A percentile compares a stretch with the other conserved stretches of the same genome.
These are phyloP conservation scores for Boletus reticuloceps DNA, from an alignment of 768 basidiomycete species.

Conservation along the genomic window DNA sequence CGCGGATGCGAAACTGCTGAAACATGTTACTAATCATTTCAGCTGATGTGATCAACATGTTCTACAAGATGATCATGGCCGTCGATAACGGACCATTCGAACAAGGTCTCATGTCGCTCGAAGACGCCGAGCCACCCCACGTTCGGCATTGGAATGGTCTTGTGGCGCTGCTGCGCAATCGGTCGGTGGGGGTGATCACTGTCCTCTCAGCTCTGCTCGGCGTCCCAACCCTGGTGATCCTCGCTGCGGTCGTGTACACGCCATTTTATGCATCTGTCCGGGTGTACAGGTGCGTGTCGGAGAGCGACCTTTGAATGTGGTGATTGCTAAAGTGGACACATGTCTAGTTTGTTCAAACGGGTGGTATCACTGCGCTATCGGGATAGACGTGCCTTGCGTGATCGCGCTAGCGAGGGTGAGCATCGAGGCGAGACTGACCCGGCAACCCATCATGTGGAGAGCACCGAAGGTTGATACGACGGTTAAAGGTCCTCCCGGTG, in stretches of 20 bases:
- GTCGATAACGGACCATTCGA: conserved; percentile 16
- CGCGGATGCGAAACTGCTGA: not conserved
- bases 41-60: conserved; percentile 15
- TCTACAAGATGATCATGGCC: conserved; percentile 20
- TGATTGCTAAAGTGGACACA: not conserved
- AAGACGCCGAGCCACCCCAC: conserved; percentile 16
- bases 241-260: conserved; percentile 1
- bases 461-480: too few species aligned
- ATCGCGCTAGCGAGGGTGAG: too few species aligned
- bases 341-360: too few species aligned
- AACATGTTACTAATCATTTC: not conserved
- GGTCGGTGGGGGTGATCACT: not conserved
- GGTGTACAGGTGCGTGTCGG: conserved; percentile 9
- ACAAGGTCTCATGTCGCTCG: conserved; percentile 17
- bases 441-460: too few species aligned
- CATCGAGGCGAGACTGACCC: too few species aligned
- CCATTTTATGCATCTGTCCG: conserved; percentile 8
- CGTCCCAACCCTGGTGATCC: conserved; percentile 17
- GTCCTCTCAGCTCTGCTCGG: conserved; percentile 18
- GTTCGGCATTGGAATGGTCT: conserved; percentile 21
- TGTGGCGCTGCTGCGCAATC: not conserved
- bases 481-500: too few species aligned
- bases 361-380: too few species aligned
- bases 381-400: too few species aligned
- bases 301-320: too few species aligned